Evolutionary conservation across 305 asterid genomes (phyloP).

Genomic region (Fraxinus floribunda): DNA sequence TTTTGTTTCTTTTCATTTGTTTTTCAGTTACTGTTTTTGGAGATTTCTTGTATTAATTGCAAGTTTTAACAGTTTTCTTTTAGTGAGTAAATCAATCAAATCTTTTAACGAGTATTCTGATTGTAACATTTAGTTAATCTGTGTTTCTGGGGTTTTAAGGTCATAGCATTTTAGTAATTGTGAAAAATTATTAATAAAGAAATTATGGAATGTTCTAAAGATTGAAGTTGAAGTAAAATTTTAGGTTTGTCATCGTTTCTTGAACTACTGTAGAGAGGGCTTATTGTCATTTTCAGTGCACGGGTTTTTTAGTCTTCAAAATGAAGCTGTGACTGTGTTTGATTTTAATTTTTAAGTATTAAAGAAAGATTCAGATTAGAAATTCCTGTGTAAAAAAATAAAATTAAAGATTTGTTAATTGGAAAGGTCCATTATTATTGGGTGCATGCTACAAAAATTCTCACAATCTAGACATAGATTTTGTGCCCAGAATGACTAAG

Average conservation of each 20-base stretch:
- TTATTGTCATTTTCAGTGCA: background rate
- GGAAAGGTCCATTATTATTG: background rate
- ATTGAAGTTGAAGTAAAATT: constrained; percentile 10
- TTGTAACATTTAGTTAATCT: background rate
- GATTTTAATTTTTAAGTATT: background rate
- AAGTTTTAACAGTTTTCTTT: background rate
- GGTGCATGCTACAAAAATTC: background rate
- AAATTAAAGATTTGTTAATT: background rate
- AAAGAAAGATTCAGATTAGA: background rate
- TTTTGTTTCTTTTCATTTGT: background rate
- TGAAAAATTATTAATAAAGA: background rate
- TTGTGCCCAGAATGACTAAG: constrained; percentile 16
- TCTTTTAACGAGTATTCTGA: background rate
- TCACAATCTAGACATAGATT: constrained; percentile 10
- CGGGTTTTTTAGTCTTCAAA: background rate
- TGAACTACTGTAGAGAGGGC: constrained; percentile 9
- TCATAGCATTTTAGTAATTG: background rate
- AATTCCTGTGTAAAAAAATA: background rate
- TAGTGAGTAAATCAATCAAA: background rate
- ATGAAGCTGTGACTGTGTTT: background rate
- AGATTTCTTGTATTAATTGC: background rate
- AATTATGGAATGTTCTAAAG: background rate
- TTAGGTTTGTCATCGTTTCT: constrained; percentile 8
- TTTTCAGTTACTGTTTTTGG: background rate
- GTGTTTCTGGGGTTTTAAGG: background rate